These are phyloP conservation scores for Pichia sp. DNA, from an alignment of 1,139 yeast species.

Conservation along the genomic window DNA sequence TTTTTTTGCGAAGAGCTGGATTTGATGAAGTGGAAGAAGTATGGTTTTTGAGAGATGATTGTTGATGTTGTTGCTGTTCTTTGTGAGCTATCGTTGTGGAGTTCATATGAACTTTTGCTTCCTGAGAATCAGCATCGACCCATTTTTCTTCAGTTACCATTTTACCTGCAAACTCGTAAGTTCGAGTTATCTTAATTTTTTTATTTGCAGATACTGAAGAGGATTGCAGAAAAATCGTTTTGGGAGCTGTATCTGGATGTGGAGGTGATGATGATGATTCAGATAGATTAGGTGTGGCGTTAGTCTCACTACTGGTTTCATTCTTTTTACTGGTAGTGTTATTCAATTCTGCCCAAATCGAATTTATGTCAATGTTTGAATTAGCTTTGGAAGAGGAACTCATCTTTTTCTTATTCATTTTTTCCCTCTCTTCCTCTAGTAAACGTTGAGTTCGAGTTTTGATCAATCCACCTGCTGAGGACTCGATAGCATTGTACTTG, in stretches of 20 bases:
- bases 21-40: conserved; percentile 17
- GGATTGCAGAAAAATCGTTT: not conserved
- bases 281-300: not conserved
- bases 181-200: conserved; percentile 57
- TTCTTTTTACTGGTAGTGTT: not conserved
- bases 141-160: conserved; percentile 65
- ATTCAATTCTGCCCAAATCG: conserved; percentile 47
- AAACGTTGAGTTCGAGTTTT: conserved; percentile 49
- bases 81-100: conserved; percentile 25
- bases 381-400: too few relatives aligned
- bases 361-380: conserved; percentile 26
- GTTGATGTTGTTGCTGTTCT: conserved; percentile 4
- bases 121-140: conserved; percentile 74
- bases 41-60: not conserved
- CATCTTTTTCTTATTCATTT: conserved; percentile 18
- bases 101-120: conserved; percentile 72
- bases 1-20: conserved; percentile 26
- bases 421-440: conserved; percentile 29
- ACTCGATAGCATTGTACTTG: conserved; percentile 36
- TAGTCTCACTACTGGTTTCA: too few relatives aligned
- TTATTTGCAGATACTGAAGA: not conserved
- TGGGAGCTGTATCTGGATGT: not conserved
- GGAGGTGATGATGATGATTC: not conserved
- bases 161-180: conserved; percentile 88
- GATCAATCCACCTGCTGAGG: conserved; percentile 44